Evolutionary conservation across 1,139 yeast genomes (phyloP).

Genomic region (Blastobotrys raffinosifermentans): DNA sequence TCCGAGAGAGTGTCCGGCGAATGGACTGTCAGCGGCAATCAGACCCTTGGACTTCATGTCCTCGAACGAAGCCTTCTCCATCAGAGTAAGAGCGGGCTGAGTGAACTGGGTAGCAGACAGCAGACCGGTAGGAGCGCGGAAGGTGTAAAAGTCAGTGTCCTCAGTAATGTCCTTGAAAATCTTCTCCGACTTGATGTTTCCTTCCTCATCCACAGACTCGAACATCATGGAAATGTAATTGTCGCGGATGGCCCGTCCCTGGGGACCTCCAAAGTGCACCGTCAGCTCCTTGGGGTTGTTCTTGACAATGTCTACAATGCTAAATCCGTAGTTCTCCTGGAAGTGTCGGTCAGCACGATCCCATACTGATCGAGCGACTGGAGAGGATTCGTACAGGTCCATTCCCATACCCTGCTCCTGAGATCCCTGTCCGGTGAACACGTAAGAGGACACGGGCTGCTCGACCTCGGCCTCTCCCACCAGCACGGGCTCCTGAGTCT

Average conservation of each 20-base stretch:
- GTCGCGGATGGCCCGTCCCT: conserved; percentile 91
- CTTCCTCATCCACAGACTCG: conserved; percentile 85
- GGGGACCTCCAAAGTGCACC: conserved; percentile 95
- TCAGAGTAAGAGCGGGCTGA: conserved; percentile 96
- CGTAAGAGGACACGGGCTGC: conserved; percentile 94
- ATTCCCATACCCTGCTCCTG: conserved; percentile 99
- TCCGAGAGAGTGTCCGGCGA: conserved; percentile 99
- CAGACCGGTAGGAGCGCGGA: conserved; percentile 90
- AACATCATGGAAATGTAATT: conserved; percentile 96
- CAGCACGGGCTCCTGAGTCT: conserved; percentile 64
- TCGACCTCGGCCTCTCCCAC: conserved; percentile 97
- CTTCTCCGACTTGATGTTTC: conserved; percentile 81
- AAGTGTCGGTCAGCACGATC: conserved; percentile 95
- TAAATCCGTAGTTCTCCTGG: conserved; percentile 91
- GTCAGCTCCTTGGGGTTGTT: conserved; percentile 95
- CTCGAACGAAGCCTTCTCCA: conserved; percentile 99
- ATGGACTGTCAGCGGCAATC: conserved; percentile 87
- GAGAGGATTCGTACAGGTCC: conserved; percentile 90
- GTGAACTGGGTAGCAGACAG: conserved; percentile 98
- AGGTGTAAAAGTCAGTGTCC: conserved; percentile 76
- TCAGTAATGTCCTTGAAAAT: conserved; percentile 89
- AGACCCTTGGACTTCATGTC: conserved; percentile 95
- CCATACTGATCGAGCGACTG: conserved; percentile 94
- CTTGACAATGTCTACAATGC: conserved; percentile 89
- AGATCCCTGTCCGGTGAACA: conserved; percentile 99